phyloP scores from a whole-genome alignment of 148 eudicot species.

The Suaeda aralocaspica region DNA sequence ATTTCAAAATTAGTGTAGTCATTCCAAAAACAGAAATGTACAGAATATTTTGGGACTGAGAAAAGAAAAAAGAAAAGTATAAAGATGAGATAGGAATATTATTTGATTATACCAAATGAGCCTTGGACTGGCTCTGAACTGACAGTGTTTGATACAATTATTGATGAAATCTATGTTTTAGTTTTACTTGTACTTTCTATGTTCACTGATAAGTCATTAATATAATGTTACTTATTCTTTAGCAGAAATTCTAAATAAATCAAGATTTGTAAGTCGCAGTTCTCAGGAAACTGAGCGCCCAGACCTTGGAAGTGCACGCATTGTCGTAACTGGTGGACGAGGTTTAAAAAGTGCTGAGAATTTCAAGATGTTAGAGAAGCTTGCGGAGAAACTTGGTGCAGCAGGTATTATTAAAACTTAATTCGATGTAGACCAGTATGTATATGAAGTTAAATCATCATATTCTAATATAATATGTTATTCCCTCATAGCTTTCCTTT shows the following conservation, averaged over 20 bases:
- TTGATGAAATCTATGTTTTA: not conserved
- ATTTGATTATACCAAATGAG: not conserved
- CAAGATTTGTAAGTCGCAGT: slow-evolving; percentile 55
- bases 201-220: slow-evolving; percentile 2
- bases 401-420: slow-evolving; percentile 51
- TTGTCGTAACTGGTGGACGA: slow-evolving; percentile 89
- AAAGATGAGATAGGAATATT: too few species aligned
- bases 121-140: not conserved
- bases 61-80: too few species aligned
- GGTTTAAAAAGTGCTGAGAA: slow-evolving; percentile 85
- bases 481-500: not conserved
- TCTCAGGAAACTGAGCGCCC: slow-evolving; percentile 86
- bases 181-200: not conserved
- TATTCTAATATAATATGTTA: too few species aligned
- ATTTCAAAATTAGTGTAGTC: too few species aligned
- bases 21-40: too few species aligned
- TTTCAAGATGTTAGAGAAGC: slow-evolving; percentile 83
- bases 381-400: slow-evolving; percentile 95
- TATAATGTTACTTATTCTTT: slow-evolving; percentile 12
- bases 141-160: not conserved
- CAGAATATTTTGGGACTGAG: too few species aligned
- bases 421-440: not conserved
- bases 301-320: slow-evolving; percentile 88
- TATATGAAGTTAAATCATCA: not conserved
- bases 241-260: slow-evolving; percentile 56